Base-by-base conservation (phyloP, 192 early-diverging fungal genomes). In the Coemansia sp. region DNA sequence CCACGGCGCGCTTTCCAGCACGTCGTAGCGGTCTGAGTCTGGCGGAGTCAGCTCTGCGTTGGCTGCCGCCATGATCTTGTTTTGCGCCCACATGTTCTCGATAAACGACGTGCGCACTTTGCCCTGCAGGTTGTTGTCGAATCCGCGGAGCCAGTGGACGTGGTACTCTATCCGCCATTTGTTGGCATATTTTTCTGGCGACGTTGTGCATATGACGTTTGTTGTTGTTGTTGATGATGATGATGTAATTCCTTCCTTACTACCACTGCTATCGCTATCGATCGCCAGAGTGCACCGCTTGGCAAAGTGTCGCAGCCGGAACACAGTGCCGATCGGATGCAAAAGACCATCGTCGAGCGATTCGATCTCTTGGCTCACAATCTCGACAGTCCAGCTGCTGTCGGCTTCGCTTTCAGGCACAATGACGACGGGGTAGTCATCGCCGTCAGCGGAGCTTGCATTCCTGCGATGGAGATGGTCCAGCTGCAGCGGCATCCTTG, bases 1-100 rank as follows among this genome's bases (percentile, higher is more conserved):
- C 38, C 67, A 74, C 4, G 90, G 88, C 20, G 74, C 59, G 20
- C 87, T 88, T 20, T 76, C 83, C 2, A 91, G 74, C 25, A 70
- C 65, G 62, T 88, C 87, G 68, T 89, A 86, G 68, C 89, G 88
- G 74, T 90, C 86, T 32, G 85, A 87, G 61, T 90, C 88, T 8
- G 20, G 2, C 3, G 87, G 89, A 9, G 87, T 82, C 56, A 91
- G 75, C 9, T 87, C 88, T 50, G 90, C 89, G 81, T 91, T 91
- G 54, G 85, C 85, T 17, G n/a, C 34, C 9, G 34, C 33, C 55
- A 57, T 57, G 11, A 35, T 57, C 15, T 1, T 57, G 32, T 32
- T 57, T 17, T 57, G 55, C 33, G 32, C 29, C 9, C 7, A 7
- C 4, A 57, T 7, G 34, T 57, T 57, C 33, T 57, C n/a, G 33